A percentile compares a stretch with the other conserved stretches of the same genome.
Conservation (phyloP, 2,329 filamentous ascomycete species). For the Fusarium virguliforme region DNA sequence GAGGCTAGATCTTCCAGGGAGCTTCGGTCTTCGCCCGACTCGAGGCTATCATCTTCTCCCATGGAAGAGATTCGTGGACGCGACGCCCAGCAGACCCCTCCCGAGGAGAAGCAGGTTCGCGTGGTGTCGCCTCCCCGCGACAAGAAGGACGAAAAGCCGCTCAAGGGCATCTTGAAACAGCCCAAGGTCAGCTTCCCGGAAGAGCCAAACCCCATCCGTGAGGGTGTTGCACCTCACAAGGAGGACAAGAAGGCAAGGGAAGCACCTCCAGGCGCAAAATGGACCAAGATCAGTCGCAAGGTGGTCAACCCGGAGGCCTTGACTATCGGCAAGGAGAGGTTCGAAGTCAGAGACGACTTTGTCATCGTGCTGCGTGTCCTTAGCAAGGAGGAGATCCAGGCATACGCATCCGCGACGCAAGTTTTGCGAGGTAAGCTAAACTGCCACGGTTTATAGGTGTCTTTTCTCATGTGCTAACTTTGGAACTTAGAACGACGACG, state of each 20-base stretch:
- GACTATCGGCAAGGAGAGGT: conserved; percentile 89
- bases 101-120: conserved; percentile 69
- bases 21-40: conserved; percentile 31
- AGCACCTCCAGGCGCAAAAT: conserved; percentile 84
- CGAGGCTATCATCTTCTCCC: conserved; percentile 35
- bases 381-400: conserved; percentile 90
- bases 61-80: conserved; percentile 61
- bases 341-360: conserved; percentile 92
- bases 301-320: conserved; percentile 92
- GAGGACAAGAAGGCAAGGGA: conserved; percentile 81
- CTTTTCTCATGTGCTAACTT: conserved; percentile 30
- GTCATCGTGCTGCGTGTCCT: conserved; percentile 93
- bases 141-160: conserved; percentile 76
- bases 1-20: conserved; percentile 40
- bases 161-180: conserved; percentile 88
- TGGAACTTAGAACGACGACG: conserved; percentile 53
- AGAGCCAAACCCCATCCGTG: conserved; percentile 84
- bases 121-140: conserved; percentile 81
- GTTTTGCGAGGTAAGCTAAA: conserved; percentile 80
- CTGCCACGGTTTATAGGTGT: not conserved
- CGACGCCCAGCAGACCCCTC: conserved; percentile 54
- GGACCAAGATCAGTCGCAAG: conserved; percentile 92
- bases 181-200: conserved; percentile 90
- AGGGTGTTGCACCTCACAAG: conserved; percentile 95
- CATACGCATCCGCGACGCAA: conserved; percentile 85